A percentile compares a stretch with the other conserved stretches of the same genome.
Conservation (phyloP, 2,329 filamentous ascomycete genomes). For the Trichoderma breve region DNA sequence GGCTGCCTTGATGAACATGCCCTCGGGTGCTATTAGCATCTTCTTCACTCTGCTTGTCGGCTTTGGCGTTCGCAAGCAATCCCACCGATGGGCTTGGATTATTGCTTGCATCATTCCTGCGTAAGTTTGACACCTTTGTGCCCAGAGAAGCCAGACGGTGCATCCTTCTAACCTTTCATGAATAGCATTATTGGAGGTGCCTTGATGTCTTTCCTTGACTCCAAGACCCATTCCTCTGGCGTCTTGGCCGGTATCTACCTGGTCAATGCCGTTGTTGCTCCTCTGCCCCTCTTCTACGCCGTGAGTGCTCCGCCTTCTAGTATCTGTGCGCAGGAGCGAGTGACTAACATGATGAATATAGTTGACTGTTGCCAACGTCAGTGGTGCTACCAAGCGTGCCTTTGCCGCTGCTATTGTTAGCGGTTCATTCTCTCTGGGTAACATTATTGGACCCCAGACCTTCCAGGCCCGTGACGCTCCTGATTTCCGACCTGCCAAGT, state of each 20-base stretch:
- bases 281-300: slow-evolving; percentile 46
- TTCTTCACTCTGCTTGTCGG: slow-evolving; percentile 50
- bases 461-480: slow-evolving; percentile 53
- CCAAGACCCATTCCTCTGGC: slow-evolving; percentile 44
- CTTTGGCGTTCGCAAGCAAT: slow-evolving; percentile 45
- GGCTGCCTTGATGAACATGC: slow-evolving; percentile 54
- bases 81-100: slow-evolving; percentile 51
- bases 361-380: slow-evolving; percentile 52
- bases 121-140: slow-evolving; percentile 29
- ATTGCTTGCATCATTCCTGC: slow-evolving; percentile 48
- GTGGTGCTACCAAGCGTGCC: slow-evolving; percentile 52
- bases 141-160: too few species aligned
- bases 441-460: slow-evolving; percentile 57
- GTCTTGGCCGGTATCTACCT: slow-evolving; percentile 50
- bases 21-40: slow-evolving; percentile 52
- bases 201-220: slow-evolving; percentile 51
- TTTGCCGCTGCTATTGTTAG: slow-evolving; percentile 50
- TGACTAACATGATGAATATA: slow-evolving; percentile 21
- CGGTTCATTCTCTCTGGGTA: slow-evolving; percentile 52
- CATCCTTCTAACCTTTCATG: neutral
- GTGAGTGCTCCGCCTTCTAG: slow-evolving; percentile 29
- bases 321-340: neutral
- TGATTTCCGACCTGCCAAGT: slow-evolving; percentile 52
- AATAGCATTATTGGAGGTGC: slow-evolving; percentile 47
- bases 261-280: slow-evolving; percentile 49